A percentile compares a stretch with the other conserved stretches of the same genome.
Conservation (phyloP, 768 basidiomycete species). For the Auricularia sp. region DNA sequence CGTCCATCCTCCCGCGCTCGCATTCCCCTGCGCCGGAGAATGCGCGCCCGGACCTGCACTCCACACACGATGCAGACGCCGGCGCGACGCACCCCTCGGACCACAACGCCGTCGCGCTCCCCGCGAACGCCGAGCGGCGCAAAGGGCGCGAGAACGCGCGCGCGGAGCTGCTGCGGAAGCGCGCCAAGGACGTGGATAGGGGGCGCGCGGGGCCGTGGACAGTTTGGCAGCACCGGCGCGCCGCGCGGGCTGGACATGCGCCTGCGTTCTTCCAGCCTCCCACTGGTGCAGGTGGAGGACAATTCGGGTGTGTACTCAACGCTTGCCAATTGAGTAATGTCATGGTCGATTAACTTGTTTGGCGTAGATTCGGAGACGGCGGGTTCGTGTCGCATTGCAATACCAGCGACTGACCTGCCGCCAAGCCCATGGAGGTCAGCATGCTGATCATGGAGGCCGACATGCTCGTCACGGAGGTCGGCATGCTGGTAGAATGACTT, state of each 20-base stretch:
- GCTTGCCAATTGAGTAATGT: no score
- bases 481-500: no score
- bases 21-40: not conserved
- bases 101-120: not conserved
- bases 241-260: not conserved
- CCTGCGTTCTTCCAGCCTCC: not conserved
- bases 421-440: no score
- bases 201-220: not conserved
- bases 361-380: not conserved
- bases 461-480: no score
- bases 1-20: not conserved
- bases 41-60: slow-evolving; percentile 2
- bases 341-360: not conserved
- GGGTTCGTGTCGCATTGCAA: not conserved
- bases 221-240: not conserved
- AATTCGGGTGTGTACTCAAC: no score
- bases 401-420: not conserved
- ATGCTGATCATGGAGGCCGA: no score
- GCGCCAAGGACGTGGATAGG: not conserved
- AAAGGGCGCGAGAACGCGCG: not conserved
- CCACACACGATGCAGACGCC: slow-evolving; percentile 1
- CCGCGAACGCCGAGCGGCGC: not conserved
- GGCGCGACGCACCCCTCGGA: slow-evolving; percentile 5
- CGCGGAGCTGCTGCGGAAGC: not conserved
- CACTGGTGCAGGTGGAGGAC: no score